Conservation (phyloP, 331 rosid species). For the Quercus lobata region DNA sequence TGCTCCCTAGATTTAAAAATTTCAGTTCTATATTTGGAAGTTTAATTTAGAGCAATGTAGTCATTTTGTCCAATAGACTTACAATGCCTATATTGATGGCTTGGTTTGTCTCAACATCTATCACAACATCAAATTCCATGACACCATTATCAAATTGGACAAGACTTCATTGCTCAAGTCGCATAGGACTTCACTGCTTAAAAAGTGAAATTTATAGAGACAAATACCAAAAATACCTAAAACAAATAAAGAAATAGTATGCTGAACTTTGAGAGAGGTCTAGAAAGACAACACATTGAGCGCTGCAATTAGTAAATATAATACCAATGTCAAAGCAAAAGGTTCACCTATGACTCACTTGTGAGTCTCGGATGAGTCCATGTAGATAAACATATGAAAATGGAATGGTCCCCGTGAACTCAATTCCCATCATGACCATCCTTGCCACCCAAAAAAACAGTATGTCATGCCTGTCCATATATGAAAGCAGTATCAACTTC, state of each 20-base stretch:
- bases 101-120: neutral
- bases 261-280: neutral
- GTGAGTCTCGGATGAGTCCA: constrained; percentile 93
- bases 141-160: neutral
- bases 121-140: neutral
- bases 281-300: neutral
- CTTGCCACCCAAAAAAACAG: constrained; percentile 99
- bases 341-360: constrained; percentile 43
- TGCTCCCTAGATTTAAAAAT: neutral
- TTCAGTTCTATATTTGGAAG: neutral
- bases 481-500: constrained; percentile 16
- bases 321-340: constrained; percentile 3
- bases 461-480: constrained; percentile 82
- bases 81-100: neutral
- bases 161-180: no score
- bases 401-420: constrained; percentile 84
- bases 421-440: constrained; percentile 99
- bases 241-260: neutral
- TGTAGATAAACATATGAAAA: constrained; percentile 89
- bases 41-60: no score
- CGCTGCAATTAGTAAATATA: constrained; percentile 9
- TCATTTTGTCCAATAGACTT: neutral
- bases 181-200: neutral
- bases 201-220: neutral
- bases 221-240: neutral